Conservation (phyloP, 2,329 filamentous ascomycete species). For the Pseudogymnoascus sp. region DNA sequence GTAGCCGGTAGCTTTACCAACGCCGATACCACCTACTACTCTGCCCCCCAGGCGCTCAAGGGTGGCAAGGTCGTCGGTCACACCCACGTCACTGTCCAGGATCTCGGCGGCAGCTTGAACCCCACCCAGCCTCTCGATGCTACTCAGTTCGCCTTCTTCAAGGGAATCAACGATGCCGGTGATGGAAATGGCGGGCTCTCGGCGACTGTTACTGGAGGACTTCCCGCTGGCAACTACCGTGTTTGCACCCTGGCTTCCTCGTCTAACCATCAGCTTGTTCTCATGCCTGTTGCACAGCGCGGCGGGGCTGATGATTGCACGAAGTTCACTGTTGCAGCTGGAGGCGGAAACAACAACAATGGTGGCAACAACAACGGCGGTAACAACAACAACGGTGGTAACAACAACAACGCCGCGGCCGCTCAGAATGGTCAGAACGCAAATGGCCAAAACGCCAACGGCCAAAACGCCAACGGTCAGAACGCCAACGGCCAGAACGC, state of each 20-base stretch:
- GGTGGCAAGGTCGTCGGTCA: conserved; percentile 32
- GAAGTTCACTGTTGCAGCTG: conserved; percentile 33
- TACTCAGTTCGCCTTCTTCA: conserved; percentile 34
- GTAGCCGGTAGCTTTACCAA: conserved; percentile 34
- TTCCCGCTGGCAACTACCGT: conserved; percentile 37
- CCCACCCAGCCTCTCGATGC: conserved; percentile 27
- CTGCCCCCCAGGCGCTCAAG: conserved; percentile 31
- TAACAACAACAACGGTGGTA: too few relatives aligned
- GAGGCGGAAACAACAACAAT: conserved; percentile 16
- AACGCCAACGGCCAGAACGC: neutral
- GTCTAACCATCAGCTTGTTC: conserved; percentile 37
- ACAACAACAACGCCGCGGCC: conserved; percentile 15
- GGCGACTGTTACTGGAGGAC: conserved; percentile 33
- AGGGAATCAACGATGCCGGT: conserved; percentile 35
- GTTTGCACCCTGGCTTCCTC: conserved; percentile 38
- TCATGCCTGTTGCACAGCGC: conserved; percentile 39
- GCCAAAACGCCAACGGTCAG: neutral
- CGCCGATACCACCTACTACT: conserved; percentile 32
- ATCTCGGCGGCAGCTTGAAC: conserved; percentile 28
- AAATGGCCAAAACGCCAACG: neutral
- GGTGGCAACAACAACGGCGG: conserved; percentile 18
- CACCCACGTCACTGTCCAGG: conserved; percentile 35
- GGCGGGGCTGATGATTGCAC: conserved; percentile 39
- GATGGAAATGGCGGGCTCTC: conserved; percentile 33
- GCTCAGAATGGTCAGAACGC: conserved; percentile 3